Conservation (phyloP, 2,329 filamentous ascomycete species). For the Curvularia hawaiiensis region DNA sequence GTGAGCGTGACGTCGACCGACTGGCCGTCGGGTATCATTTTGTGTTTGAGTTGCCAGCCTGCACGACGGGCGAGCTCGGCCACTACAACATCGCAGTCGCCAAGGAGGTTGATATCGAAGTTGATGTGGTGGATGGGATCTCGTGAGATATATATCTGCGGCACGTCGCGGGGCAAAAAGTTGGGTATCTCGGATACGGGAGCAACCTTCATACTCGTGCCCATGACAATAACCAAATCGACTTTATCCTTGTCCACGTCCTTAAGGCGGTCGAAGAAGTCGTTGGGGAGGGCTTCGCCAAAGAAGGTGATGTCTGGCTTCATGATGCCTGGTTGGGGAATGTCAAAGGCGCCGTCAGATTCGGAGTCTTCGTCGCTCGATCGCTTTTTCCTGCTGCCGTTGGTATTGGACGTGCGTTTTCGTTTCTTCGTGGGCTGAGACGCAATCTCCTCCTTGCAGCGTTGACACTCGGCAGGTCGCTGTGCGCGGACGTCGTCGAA, state of each 20-base stretch:
- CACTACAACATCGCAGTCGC: conserved; percentile 90
- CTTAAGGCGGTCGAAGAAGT: conserved; percentile 81
- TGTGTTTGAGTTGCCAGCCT: conserved; percentile 79
- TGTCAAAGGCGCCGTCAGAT: conserved; percentile 66
- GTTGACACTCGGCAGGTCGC: conserved; percentile 76
- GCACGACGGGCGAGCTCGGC: conserved; percentile 82
- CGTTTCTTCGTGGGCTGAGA: conserved; percentile 57
- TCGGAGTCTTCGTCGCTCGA: conserved; percentile 61
- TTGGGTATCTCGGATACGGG: conserved; percentile 92
- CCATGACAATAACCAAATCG: conserved; percentile 93
- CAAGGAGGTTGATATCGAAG: conserved; percentile 96
- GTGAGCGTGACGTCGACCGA: conserved; percentile 59
- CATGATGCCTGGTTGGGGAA: conserved; percentile 79
- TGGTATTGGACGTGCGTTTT: conserved; percentile 57
- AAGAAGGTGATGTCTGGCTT: conserved; percentile 99
- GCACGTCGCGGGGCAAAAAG: conserved; percentile 76
- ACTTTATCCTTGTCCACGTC: conserved; percentile 78
- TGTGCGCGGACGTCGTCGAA: conserved; percentile 79
- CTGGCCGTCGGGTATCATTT: conserved; percentile 77
- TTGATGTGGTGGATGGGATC: conserved; percentile 86
- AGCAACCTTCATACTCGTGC: conserved; percentile 93
- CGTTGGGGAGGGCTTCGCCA: conserved; percentile 83
- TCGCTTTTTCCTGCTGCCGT: conserved; percentile 48
- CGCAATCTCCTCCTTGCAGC: conserved; percentile 65
- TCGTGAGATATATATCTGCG: conserved; percentile 88